Evolutionary conservation across 768 basidiomycete species (phyloP).

Genomic region (Tylopilus plumbeoviolaceoides): DNA sequence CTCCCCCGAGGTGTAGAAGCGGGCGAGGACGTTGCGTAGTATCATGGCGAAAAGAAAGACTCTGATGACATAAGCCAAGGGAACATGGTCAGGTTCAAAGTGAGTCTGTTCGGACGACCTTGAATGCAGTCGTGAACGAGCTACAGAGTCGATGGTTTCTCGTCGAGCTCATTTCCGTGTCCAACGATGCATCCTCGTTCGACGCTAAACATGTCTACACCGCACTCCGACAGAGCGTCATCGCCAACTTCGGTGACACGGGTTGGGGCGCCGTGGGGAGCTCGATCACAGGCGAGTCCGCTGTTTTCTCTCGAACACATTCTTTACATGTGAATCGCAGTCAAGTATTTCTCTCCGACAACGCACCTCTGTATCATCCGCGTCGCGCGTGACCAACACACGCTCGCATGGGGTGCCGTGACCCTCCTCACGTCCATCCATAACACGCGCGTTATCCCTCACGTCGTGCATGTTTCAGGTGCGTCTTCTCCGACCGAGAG

Average conservation of each 20-base stretch:
- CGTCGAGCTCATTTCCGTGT: conserved; percentile 69
- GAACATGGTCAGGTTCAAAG: conserved; percentile 70
- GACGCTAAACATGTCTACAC: conserved; percentile 65
- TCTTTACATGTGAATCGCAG: conserved; percentile 35
- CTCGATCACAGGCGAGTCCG: conserved; percentile 59
- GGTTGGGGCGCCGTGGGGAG: conserved; percentile 82
- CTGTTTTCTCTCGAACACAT: background rate
- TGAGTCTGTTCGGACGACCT: conserved; percentile 16
- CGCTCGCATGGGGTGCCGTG: conserved; percentile 74
- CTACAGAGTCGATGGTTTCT: conserved; percentile 83
- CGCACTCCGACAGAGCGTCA: conserved; percentile 64
- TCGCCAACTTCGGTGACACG: conserved; percentile 75
- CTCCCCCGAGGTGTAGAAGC: conserved; percentile 8
- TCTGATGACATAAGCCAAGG: conserved; percentile 9
- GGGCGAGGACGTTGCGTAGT: background rate
- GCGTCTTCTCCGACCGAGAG: conserved; percentile 16
- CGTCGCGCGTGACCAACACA: conserved; percentile 77
- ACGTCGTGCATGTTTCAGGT: conserved; percentile 83
- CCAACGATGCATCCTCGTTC: conserved; percentile 28
- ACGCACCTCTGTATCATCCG: conserved; percentile 85
- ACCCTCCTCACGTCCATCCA: conserved; percentile 66
- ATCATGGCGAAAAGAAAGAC: background rate
- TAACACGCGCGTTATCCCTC: conserved; percentile 57
- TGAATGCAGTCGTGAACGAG: background rate
- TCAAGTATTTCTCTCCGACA: conserved; percentile 83